A percentile compares a stretch with the other conserved stretches of the same genome.
Conservation (phyloP, 345 rosid species). For the Mangifera indica region DNA sequence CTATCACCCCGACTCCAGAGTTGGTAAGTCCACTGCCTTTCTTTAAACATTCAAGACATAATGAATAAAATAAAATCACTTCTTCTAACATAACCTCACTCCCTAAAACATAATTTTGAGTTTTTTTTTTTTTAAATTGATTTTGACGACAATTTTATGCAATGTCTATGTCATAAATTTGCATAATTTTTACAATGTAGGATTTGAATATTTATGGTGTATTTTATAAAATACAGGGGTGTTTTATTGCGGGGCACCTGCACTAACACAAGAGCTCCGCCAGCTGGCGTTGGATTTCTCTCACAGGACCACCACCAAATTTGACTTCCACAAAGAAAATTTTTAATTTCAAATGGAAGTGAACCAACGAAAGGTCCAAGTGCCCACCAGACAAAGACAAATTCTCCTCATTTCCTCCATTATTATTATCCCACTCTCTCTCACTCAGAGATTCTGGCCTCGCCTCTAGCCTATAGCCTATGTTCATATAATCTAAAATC, state of each 20-base stretch:
- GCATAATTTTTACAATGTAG: background rate
- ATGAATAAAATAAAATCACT: too few relatives aligned
- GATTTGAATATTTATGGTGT: background rate
- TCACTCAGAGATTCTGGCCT: slow-evolving; percentile 3
- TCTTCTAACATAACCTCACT: too few relatives aligned
- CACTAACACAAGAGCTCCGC: slow-evolving; percentile 62
- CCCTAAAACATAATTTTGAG: background rate
- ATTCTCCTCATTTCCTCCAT: background rate
- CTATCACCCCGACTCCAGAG: slow-evolving; percentile 55
- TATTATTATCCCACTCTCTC: background rate
- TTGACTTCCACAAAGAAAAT: slow-evolving; percentile 77
- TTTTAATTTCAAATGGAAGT: slow-evolving; percentile 31
- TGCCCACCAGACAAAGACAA: background rate
- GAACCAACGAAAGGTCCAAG: background rate
- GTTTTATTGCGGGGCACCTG: slow-evolving; percentile 75
- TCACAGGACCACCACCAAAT: slow-evolving; percentile 68
- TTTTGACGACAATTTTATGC: background rate
- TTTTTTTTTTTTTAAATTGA: background rate
- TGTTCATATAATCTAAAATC: slow-evolving; percentile 3
- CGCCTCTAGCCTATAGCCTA: background rate
- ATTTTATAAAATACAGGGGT: slow-evolving; percentile 49
- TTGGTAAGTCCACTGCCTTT: slow-evolving; percentile 46
- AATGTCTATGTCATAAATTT: background rate
- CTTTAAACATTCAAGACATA: too few relatives aligned
- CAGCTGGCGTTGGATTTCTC: slow-evolving; percentile 73